Conservation (phyloP, 139 green algal genomes). For the Chlorella ohadii region DNA sequence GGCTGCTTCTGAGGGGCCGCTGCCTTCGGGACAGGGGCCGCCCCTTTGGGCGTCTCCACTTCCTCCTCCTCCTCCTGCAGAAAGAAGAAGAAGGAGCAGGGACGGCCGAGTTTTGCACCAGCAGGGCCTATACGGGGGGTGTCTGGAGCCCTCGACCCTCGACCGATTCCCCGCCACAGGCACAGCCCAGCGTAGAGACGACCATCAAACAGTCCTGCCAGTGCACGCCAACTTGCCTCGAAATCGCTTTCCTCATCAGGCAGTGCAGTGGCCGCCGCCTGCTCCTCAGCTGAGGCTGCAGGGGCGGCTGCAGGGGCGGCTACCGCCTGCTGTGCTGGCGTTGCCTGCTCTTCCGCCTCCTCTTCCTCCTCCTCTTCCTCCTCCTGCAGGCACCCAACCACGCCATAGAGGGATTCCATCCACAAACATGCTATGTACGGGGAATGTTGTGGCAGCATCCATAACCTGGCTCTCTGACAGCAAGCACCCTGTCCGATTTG, state of each 20-base stretch:
- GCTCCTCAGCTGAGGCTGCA: background rate
- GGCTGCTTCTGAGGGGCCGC: background rate
- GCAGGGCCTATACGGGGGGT: too few relatives aligned
- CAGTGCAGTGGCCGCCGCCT: constrained; percentile 33
- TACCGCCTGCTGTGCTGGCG: background rate
- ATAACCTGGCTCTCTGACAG: too few relatives aligned
- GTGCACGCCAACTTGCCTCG: background rate
- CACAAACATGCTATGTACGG: too few relatives aligned
- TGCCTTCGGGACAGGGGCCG: background rate
- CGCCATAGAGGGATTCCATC: too few relatives aligned
- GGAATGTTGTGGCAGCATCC: too few relatives aligned
- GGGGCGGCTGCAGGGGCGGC: background rate
- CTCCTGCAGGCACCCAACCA: background rate
- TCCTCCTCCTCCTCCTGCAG: constrained; percentile 25
- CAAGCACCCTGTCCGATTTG: too few relatives aligned
- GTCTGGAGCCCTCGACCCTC: too few relatives aligned
- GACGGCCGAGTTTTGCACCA: too few relatives aligned
- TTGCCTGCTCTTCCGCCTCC: background rate
- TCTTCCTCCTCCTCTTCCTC: constrained; percentile 6
- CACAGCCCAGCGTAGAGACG: too few relatives aligned
- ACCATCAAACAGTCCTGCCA: too few relatives aligned
- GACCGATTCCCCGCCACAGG: too few relatives aligned
- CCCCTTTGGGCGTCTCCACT: background rate
- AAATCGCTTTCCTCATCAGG: constrained; percentile 22
- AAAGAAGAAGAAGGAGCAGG: too few relatives aligned